Conservation (phyloP, 2,329 filamentous ascomycete species). For the Pyrenochaeta sp. region DNA sequence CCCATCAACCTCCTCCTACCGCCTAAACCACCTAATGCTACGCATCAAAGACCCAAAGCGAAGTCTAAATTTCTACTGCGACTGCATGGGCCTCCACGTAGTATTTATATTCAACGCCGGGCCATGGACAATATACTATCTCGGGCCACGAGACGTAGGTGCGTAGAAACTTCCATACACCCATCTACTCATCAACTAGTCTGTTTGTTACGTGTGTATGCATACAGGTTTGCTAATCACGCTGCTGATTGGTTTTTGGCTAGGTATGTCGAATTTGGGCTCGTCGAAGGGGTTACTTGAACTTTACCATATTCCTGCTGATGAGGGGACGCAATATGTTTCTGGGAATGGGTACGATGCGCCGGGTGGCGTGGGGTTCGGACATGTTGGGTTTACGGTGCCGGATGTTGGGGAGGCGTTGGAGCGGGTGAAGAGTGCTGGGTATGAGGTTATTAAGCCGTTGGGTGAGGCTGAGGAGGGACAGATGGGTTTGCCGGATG, state of each 20-base stretch:
- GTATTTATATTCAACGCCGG: constrained; percentile 48
- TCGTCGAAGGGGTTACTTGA: constrained; percentile 41
- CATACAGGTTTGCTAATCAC: too few relatives aligned
- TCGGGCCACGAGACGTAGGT: constrained; percentile 39
- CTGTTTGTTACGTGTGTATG: neutral
- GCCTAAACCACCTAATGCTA: constrained; percentile 47
- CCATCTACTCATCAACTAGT: neutral
- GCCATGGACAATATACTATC: constrained; percentile 47
- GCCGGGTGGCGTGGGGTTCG: constrained; percentile 35
- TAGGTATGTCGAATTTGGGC: constrained; percentile 10
- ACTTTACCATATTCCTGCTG: constrained; percentile 43
- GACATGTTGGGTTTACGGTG: constrained; percentile 48
- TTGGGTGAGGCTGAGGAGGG: constrained; percentile 34
- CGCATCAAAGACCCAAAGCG: constrained; percentile 40
- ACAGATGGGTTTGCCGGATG: constrained; percentile 34
- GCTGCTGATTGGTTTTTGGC: too few relatives aligned
- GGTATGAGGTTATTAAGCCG: constrained; percentile 39
- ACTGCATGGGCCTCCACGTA: constrained; percentile 44
- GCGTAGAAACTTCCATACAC: neutral
- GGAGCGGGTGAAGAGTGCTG: constrained; percentile 28
- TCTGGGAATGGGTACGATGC: constrained; percentile 38
- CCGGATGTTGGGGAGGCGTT: constrained; percentile 39
- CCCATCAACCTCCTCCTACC: constrained; percentile 35
- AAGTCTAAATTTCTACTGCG: constrained; percentile 44
- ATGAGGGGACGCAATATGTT: constrained; percentile 26